These are phyloP conservation scores for Zymoseptoria passerinii DNA, from an alignment of 2,329 filamentous ascomycete species.

Conservation along the genomic window DNA sequence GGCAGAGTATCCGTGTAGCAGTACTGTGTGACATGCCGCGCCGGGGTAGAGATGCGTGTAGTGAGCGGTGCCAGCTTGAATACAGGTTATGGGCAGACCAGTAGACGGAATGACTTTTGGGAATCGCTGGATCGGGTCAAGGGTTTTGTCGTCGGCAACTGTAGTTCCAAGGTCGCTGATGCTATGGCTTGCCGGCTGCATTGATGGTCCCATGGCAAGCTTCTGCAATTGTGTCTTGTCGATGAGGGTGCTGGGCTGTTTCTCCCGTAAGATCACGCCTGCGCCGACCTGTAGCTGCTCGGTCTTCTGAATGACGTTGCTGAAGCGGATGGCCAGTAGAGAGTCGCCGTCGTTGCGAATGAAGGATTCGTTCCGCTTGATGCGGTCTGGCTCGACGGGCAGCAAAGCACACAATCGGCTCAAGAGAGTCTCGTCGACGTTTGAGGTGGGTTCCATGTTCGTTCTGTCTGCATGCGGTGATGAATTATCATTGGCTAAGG, in stretches of 20 bases:
- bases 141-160: background rate
- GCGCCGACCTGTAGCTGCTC: background rate
- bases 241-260: constrained; percentile 1
- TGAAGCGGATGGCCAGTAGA: constrained; percentile 2
- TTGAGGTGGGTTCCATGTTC: background rate
- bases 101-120: constrained; percentile 1
- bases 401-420: background rate
- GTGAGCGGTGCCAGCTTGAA: constrained; percentile 1
- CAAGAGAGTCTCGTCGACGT: background rate
- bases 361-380: constrained; percentile 3
- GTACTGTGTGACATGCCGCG: constrained; percentile 4
- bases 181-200: background rate
- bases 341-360: constrained; percentile 3
- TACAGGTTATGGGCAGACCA: constrained; percentile 1
- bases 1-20: constrained; percentile 3
- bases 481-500: background rate
- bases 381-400: background rate
- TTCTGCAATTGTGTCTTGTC: background rate
- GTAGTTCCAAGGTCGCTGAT: background rate
- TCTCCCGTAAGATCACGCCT: background rate
- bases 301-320: background rate
- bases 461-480: background rate
- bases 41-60: constrained; percentile 3
- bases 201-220: background rate
- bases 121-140: constrained; percentile 3